These are phyloP conservation scores for Chrysanthemum seticuspe DNA, from an alignment of 129 eudicot species.

Conservation along the genomic window DNA sequence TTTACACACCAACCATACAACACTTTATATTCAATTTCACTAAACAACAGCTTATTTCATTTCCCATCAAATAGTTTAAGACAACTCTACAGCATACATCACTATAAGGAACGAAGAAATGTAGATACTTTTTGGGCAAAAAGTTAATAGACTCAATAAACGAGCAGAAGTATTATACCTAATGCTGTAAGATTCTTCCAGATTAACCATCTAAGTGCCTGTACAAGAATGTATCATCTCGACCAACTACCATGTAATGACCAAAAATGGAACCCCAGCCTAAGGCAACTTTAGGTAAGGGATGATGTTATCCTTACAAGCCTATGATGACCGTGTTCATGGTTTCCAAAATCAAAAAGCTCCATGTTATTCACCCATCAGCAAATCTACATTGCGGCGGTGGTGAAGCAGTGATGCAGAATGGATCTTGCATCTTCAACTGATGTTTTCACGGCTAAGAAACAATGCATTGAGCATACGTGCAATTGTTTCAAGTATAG, in stretches of 20 bases:
- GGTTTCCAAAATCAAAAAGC: conserved; percentile 8
- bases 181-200: conserved; percentile 16
- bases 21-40: neutral
- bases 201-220: too few relatives aligned
- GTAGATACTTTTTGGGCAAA: conserved; percentile 17
- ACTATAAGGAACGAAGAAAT: conserved; percentile 39
- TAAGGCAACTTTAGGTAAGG: conserved; percentile 4
- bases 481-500: conserved; percentile 9
- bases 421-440: conserved; percentile 1
- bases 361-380: conserved; percentile 8
- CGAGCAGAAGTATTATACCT: conserved; percentile 30
- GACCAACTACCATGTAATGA: conserved; percentile 27
- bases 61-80: conserved; percentile 14
- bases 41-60: conserved; percentile 8
- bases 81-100: conserved; percentile 26
- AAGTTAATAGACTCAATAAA: conserved; percentile 9
- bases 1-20: neutral
- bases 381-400: conserved; percentile 4
- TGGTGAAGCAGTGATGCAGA: conserved; percentile 1
- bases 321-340: conserved; percentile 6
- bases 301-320: conserved; percentile 15
- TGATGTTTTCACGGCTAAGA: neutral
- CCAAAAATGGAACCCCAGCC: conserved; percentile 43
- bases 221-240: conserved; percentile 31
- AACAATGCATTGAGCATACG: neutral